These are phyloP conservation scores for Boletus reticuloceps DNA, from an alignment of 768 basidiomycete species.

Conservation along the genomic window DNA sequence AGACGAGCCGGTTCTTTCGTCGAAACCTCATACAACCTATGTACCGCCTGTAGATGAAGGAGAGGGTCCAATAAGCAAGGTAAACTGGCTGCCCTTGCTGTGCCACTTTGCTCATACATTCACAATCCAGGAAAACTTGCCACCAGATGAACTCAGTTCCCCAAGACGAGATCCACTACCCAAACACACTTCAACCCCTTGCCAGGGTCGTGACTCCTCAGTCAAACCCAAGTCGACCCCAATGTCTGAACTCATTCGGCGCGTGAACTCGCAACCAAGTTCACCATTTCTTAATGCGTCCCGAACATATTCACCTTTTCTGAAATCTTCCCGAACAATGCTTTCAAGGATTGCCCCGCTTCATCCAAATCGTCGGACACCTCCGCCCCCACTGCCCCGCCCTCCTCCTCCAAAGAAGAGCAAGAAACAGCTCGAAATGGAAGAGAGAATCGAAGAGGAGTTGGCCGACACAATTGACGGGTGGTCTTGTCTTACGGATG, in stretches of 20 bases:
- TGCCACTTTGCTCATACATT: background rate
- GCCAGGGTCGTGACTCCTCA: constrained; percentile 33
- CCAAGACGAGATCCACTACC: background rate
- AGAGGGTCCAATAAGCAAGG: constrained; percentile 16
- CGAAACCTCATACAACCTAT: background rate
- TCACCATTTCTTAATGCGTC: constrained; percentile 42
- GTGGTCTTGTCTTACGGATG: constrained; percentile 42
- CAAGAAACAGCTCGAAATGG: constrained; percentile 72
- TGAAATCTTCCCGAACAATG: constrained; percentile 60
- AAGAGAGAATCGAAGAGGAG: constrained; percentile 82
- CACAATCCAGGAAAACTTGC: constrained; percentile 13
- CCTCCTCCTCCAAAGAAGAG: constrained; percentile 74
- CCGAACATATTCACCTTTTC: constrained; percentile 57
- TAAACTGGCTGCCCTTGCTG: background rate
- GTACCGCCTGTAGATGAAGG: background rate
- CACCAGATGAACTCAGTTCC: background rate
- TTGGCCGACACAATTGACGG: constrained; percentile 71
- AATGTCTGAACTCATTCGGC: constrained; percentile 75
- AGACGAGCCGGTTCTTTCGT: constrained; percentile 5
- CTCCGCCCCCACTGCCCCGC: constrained; percentile 69
- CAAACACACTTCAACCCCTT: constrained; percentile 10
- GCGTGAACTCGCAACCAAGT: constrained; percentile 62
- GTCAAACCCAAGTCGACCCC: constrained; percentile 56
- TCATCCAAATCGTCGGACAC: constrained; percentile 69
- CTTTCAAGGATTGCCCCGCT: constrained; percentile 73